phyloP scores from a whole-genome alignment of 2,329 filamentous ascomycete genomes.

The Neofusicoccum parvum region DNA sequence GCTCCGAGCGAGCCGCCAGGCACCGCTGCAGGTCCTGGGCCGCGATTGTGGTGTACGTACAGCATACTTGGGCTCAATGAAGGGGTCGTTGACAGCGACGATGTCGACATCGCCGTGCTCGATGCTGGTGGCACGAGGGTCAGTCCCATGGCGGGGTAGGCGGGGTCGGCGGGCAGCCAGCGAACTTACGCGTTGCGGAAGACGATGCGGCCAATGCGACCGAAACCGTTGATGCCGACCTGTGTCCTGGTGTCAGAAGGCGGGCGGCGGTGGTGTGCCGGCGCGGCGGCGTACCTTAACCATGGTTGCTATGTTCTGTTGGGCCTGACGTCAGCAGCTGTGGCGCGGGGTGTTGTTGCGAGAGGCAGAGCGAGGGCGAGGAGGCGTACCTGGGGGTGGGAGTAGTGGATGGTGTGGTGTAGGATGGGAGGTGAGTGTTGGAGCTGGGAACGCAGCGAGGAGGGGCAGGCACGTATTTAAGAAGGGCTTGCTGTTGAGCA shows the following conservation, averaged over 20 bases:
- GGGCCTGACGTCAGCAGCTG: slow-evolving; percentile 14
- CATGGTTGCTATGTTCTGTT: slow-evolving; percentile 38
- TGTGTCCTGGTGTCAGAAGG: slow-evolving; percentile 49
- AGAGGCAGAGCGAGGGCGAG: not conserved
- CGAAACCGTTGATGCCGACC: slow-evolving; percentile 99
- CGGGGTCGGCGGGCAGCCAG: slow-evolving; percentile 13
- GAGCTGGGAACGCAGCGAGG: not conserved
- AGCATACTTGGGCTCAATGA: slow-evolving; percentile 97
- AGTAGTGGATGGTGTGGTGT: not conserved
- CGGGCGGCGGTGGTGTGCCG: slow-evolving; percentile 27
- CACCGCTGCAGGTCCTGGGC: not conserved
- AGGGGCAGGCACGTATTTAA: slow-evolving; percentile 9
- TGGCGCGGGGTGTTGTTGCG: not conserved
- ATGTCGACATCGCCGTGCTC: slow-evolving; percentile 88
- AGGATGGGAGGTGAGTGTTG: slow-evolving; percentile 6
- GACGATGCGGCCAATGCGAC: slow-evolving; percentile 98
- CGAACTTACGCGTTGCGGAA: slow-evolving; percentile 87
- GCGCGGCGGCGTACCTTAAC: slow-evolving; percentile 45
- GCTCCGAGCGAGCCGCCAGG: not conserved
- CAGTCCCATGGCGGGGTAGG: slow-evolving; percentile 15
- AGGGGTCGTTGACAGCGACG: slow-evolving; percentile 98
- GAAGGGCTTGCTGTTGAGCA: not conserved
- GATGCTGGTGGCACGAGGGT: slow-evolving; percentile 53
- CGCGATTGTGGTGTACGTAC: slow-evolving; percentile 61
- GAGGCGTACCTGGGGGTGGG: not conserved